A percentile compares a stretch with the other conserved stretches of the same genome.
These are phyloP conservation scores for Leccinum pachyderme DNA, from an alignment of 1,284 basidiomycete species.

Conservation along the genomic window DNA sequence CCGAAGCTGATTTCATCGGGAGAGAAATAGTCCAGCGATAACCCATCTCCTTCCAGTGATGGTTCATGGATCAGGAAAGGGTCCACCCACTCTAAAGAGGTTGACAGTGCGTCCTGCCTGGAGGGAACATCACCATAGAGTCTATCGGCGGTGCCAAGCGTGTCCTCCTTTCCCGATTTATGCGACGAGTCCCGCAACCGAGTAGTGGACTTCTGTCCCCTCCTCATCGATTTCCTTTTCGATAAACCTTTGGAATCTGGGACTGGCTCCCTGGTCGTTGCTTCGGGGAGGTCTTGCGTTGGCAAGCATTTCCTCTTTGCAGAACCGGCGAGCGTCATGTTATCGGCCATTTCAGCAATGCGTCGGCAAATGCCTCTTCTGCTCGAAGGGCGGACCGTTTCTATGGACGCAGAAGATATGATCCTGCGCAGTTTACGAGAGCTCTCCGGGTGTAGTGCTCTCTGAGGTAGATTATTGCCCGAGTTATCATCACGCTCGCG, in stretches of 20 bases:
- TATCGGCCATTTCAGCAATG: slow-evolving; percentile 18
- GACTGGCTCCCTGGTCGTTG: background rate
- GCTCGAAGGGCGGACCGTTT: slow-evolving; percentile 11
- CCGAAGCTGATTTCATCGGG: background rate
- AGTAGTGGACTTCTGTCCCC: background rate
- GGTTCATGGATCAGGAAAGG: background rate
- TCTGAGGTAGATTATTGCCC: background rate
- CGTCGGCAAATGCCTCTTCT: slow-evolving; percentile 16
- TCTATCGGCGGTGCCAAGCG: background rate
- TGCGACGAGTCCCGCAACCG: slow-evolving; percentile 2
- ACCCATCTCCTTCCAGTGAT: background rate
- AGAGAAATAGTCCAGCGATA: background rate
- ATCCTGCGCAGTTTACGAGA: slow-evolving; percentile 18
- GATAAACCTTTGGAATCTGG: background rate
- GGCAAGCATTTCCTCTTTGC: slow-evolving; percentile 2
- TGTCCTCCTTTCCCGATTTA: background rate
- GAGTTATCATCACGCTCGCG: background rate
- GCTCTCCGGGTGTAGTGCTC: slow-evolving; percentile 7
- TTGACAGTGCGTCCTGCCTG: background rate
- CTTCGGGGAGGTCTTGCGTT: background rate
- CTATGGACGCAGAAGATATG: slow-evolving; percentile 18
- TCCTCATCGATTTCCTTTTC: background rate
- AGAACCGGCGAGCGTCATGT: slow-evolving; percentile 2
- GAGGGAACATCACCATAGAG: slow-evolving; percentile 6
- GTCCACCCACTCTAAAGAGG: background rate